Base-by-base conservation (phyloP, 148 eudicot genomes). In the Persicaria tinctoria region DNA sequence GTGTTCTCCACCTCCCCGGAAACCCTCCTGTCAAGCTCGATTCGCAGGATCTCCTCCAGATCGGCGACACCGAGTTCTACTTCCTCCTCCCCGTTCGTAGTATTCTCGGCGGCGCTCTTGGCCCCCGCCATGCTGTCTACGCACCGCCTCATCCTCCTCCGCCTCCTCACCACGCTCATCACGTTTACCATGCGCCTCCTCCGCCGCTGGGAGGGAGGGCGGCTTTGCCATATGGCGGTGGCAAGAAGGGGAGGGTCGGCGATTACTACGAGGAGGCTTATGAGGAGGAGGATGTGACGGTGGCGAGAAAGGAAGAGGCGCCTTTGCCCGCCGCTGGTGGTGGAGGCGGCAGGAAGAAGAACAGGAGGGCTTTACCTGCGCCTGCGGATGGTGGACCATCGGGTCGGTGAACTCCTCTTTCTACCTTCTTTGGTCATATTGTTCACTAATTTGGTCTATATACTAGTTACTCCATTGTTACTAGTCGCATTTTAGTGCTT, bases 31-130 rank as follows among this genome's bases (percentile, higher is more conserved):
- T 94, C 1, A 94, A 94, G 78, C 83, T 94, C 69, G 97, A 94
- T 23, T 92, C 98, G 0, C 97, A 94, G 41, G 97, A 94, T 76
- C 83, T 86, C 2, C 86, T 94, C 11, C 97, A 94, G 74, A 94
- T 94, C 79, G 97, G 96, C 6, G 98, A 94, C 73, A 94, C 92
- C 80, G 96, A 94, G 88, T 94, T 94, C 66, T 94, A 94, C 72
- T 94, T 92, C 68, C 73, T 94, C 16, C 79, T 94, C 14, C 98
- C 98, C 6, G 83, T 85, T 0, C 78, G 97, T 71, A 94, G 93
- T 68, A 90, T 94, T 32, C 85, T 92, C 6, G 86, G 87, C 23
- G 95, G 91, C 0, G 68, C 87, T 0, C 73, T 79, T 8, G 98
- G 85, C 20, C 84, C 92, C 0, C 76, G 90, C 41, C 89, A 84